These are phyloP conservation scores for Aspergillus puulaauensis DNA, from an alignment of 2,329 filamentous ascomycete genomes.

Conservation along the genomic window DNA sequence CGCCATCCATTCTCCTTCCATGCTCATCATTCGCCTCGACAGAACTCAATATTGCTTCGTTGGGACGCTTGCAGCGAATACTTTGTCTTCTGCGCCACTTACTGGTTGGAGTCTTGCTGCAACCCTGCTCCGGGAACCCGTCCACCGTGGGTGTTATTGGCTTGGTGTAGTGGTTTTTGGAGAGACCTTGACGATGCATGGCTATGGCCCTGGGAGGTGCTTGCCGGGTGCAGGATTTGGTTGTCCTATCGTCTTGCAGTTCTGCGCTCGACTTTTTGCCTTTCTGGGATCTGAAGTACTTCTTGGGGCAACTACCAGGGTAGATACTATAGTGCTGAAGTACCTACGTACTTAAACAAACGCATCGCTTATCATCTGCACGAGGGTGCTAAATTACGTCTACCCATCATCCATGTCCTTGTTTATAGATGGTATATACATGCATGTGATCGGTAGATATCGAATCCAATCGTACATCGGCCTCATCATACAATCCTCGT, in stretches of 20 bases:
- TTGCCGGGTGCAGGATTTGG: neutral
- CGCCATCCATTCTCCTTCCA: neutral
- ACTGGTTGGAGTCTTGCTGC: neutral
- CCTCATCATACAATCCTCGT: constrained; percentile 6
- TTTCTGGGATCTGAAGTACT: neutral
- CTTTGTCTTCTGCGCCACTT: neutral
- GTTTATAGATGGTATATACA: constrained; percentile 1
- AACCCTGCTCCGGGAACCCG: neutral
- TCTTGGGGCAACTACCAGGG: neutral
- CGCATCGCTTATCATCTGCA: neutral
- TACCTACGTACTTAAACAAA: neutral
- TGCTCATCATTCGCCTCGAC: neutral
- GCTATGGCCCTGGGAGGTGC: neutral
- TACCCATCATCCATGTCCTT: neutral
- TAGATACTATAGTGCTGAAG: neutral
- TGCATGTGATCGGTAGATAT: neutral
- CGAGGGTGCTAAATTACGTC: neutral
- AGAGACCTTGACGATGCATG: neutral
- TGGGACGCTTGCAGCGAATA: constrained; percentile 7
- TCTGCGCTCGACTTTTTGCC: neutral
- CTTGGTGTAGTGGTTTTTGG: neutral
- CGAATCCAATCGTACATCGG: constrained; percentile 2
- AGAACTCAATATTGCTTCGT: neutral
- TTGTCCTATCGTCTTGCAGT: neutral
- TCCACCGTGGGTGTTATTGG: neutral